A percentile compares a stretch with the other conserved stretches of the same genome.
Evolutionary conservation across 305 asterid species (phyloP).

Genomic region (Fraxinus ornus): DNA sequence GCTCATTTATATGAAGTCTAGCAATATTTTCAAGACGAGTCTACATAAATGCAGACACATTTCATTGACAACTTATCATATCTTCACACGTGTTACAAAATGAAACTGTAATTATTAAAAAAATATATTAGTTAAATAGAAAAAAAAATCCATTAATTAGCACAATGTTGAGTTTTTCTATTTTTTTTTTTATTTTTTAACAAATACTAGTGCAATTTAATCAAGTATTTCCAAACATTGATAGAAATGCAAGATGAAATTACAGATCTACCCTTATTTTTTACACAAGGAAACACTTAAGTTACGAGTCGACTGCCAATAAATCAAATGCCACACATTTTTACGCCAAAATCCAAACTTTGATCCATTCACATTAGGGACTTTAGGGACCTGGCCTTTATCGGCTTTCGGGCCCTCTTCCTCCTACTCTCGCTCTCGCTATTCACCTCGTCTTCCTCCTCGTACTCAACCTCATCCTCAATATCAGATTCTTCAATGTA

Average conservation of each 20-base stretch:
- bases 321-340: slow-evolving; percentile 16
- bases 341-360: neutral
- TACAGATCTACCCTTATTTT: slow-evolving; percentile 29
- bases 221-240: neutral
- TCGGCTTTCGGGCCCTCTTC: slow-evolving; percentile 62
- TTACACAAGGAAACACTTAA: slow-evolving; percentile 7
- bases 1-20: neutral
- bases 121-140: neutral
- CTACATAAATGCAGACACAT: neutral
- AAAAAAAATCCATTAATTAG: neutral
- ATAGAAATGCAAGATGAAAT: neutral
- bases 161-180: neutral
- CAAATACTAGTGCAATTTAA: neutral
- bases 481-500: slow-evolving; percentile 29
- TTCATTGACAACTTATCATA: neutral
- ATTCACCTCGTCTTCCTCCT: slow-evolving; percentile 19
- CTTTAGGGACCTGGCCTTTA: slow-evolving; percentile 69
- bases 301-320: neutral
- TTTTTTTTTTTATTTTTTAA: neutral
- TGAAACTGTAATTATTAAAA: neutral
- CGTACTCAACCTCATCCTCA: slow-evolving; percentile 38
- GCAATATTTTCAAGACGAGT: neutral
- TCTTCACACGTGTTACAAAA: neutral
- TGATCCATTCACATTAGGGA: slow-evolving; percentile 46
- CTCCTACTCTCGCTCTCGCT: slow-evolving; percentile 19